phyloP scores from a whole-genome alignment of 345 rosid species.

The Pugionium dolabratum region DNA sequence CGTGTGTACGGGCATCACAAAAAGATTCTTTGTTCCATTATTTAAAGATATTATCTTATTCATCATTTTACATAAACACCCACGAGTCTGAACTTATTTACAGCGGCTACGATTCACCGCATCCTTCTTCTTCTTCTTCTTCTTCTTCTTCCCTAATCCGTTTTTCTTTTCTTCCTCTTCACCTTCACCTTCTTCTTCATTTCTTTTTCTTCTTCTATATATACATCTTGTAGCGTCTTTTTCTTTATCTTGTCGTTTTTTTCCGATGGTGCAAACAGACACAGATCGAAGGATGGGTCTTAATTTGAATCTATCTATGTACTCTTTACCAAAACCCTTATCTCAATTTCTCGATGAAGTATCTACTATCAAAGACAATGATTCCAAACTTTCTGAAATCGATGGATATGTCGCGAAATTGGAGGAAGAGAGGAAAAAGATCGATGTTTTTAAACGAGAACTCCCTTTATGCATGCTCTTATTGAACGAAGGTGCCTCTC shows the following conservation, averaged over 20 bases:
- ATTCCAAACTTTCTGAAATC: conserved; percentile 48
- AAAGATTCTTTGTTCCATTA: conserved; percentile 41
- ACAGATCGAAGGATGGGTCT: conserved; percentile 54
- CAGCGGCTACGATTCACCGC: conserved; percentile 36
- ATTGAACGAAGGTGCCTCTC: conserved; percentile 54
- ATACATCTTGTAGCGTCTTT: conserved; percentile 23
- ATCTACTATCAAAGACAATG: conserved; percentile 42
- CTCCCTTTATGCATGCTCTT: conserved; percentile 81
- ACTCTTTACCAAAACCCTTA: conserved; percentile 49
- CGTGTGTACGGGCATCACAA: conserved; percentile 44
- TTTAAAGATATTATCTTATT: conserved; percentile 32
- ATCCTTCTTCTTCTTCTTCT: conserved; percentile 33
- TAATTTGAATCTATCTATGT: conserved; percentile 62
- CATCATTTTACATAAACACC: conserved; percentile 9
- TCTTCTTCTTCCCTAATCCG: conserved; percentile 52
- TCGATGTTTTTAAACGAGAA: conserved; percentile 72
- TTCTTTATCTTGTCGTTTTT: conserved; percentile 39
- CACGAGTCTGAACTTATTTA: conserved; percentile 37
- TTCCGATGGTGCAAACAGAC: conserved; percentile 37
- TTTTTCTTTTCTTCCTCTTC: conserved; percentile 3
- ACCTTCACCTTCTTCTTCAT: conserved; percentile 34
- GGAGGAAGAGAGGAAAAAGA: conserved; percentile 70
- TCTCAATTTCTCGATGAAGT: conserved; percentile 54
- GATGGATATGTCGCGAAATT: conserved; percentile 53
- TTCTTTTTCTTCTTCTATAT: conserved; percentile 34